phyloP scores from a whole-genome alignment of 345 rosid genomes.

The Hibiscus trionum region DNA sequence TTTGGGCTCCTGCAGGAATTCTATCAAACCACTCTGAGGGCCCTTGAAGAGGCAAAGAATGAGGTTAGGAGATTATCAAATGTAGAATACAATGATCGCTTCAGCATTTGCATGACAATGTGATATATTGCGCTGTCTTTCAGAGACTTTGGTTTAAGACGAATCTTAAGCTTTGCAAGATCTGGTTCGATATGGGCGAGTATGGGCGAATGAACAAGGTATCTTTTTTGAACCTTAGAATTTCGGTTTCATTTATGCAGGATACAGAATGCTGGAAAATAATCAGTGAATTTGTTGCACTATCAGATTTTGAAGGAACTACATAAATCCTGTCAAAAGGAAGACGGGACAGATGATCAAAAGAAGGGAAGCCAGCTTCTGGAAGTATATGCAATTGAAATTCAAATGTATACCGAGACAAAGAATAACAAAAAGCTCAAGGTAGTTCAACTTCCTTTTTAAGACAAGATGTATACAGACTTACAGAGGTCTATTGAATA shows the following conservation, averaged over 20 bases:
- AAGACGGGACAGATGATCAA: constrained; percentile 98
- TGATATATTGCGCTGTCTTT: constrained; percentile 18
- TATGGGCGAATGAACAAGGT: constrained; percentile 98
- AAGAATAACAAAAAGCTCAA: constrained; percentile 97
- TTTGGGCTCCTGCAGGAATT: constrained; percentile 79
- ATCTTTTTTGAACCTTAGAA: constrained; percentile 8
- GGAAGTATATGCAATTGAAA: constrained; percentile 96
- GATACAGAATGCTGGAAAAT: not conserved
- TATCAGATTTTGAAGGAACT: constrained; percentile 86
- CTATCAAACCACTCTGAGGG: constrained; percentile 91
- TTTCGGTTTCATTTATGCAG: not conserved
- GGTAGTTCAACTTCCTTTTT: constrained; percentile 29
- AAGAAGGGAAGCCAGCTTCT: constrained; percentile 99
- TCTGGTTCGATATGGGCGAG: constrained; percentile 97
- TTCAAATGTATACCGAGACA: constrained; percentile 96
- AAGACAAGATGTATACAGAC: not conserved
- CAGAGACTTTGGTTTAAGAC: constrained; percentile 99
- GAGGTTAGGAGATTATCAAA: constrained; percentile 40
- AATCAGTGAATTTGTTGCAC: not conserved
- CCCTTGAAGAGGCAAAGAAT: constrained; percentile 99
- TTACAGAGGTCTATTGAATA: not conserved
- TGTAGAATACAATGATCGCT: not conserved
- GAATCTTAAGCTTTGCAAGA: constrained; percentile 95
- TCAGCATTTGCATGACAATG: constrained; percentile 8
- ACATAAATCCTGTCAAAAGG: constrained; percentile 93